phyloP scores from a whole-genome alignment of 352 stramenopile genomes.

The Phytopythium mirpurense region DNA sequence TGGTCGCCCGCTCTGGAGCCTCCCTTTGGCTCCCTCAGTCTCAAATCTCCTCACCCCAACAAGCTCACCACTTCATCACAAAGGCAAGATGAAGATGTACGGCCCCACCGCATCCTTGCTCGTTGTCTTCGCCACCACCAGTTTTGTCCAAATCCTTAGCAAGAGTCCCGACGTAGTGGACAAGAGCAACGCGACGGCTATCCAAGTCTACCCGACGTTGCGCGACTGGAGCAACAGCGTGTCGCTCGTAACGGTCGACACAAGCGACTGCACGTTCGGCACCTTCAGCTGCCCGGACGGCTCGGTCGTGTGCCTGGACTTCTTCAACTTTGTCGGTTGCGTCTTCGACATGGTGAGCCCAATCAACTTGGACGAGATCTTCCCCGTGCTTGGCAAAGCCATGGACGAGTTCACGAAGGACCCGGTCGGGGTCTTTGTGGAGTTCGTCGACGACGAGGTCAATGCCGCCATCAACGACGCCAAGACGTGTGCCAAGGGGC shows the following conservation, averaged over 20 bases:
- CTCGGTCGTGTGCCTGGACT: neutral
- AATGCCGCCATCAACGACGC: neutral
- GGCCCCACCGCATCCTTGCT: too few relatives aligned
- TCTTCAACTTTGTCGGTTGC: neutral
- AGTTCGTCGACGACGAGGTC: neutral
- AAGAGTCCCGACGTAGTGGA: neutral
- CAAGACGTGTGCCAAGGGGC: constrained; percentile 1
- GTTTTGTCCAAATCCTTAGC: too few relatives aligned
- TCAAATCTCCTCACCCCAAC: too few relatives aligned
- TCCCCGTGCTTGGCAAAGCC: neutral
- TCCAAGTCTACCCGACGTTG: neutral
- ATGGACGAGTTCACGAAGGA: neutral
- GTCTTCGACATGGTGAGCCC: neutral
- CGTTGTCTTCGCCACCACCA: neutral
- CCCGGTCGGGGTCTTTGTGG: neutral
- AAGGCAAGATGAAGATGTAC: too few relatives aligned
- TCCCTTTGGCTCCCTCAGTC: too few relatives aligned
- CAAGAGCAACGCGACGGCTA: neutral
- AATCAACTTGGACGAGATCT: constrained; percentile 1
- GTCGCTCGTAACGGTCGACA: neutral
- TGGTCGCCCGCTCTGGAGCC: too few relatives aligned
- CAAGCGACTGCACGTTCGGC: neutral
- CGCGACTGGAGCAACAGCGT: neutral
- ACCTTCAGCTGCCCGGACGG: neutral
- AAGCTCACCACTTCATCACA: too few relatives aligned